Conservation (phyloP, 768 basidiomycete genomes). For the Lactarius akahatsu region DNA sequence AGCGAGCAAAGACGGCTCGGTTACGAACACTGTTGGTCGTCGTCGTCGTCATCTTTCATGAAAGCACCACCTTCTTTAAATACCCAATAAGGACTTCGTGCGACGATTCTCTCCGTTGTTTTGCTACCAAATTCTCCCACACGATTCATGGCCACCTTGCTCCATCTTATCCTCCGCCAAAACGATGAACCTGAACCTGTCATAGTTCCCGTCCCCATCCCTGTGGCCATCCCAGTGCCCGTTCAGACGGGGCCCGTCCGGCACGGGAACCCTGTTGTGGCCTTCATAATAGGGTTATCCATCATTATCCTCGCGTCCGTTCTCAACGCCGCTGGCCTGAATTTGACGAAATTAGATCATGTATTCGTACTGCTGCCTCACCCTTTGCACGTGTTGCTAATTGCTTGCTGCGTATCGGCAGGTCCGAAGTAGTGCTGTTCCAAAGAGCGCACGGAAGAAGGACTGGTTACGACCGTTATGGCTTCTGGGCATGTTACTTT, state of each 20-base stretch:
- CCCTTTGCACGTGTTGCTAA: background rate
- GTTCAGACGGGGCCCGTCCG: slow-evolving; percentile 30
- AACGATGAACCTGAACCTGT: slow-evolving; percentile 11
- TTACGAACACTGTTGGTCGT: background rate
- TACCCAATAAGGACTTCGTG: background rate
- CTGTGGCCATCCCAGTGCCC: background rate
- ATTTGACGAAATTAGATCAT: slow-evolving; percentile 93
- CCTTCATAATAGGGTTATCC: slow-evolving; percentile 81
- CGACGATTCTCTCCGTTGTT: background rate
- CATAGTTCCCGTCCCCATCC: slow-evolving; percentile 3
- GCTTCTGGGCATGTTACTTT: slow-evolving; percentile 90
- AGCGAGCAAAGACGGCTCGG: slow-evolving; percentile 2
- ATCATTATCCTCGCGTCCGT: slow-evolving; percentile 83
- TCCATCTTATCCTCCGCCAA: slow-evolving; percentile 18
- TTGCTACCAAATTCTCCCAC: background rate
- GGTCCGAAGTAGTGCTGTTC: slow-evolving; percentile 73
- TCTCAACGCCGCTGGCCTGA: slow-evolving; percentile 91
- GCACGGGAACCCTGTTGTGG: slow-evolving; percentile 56
- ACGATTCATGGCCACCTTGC: slow-evolving; percentile 14
- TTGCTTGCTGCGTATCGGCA: slow-evolving; percentile 32
- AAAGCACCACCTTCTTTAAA: background rate
- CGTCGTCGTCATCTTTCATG: slow-evolving; percentile 1
- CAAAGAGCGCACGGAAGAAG: slow-evolving; percentile 66
- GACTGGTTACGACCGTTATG: slow-evolving; percentile 87
- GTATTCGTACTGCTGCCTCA: slow-evolving; percentile 32